phyloP scores from a whole-genome alignment of 2,329 filamentous ascomycete species.

The Sphaerulina vaccinii region DNA sequence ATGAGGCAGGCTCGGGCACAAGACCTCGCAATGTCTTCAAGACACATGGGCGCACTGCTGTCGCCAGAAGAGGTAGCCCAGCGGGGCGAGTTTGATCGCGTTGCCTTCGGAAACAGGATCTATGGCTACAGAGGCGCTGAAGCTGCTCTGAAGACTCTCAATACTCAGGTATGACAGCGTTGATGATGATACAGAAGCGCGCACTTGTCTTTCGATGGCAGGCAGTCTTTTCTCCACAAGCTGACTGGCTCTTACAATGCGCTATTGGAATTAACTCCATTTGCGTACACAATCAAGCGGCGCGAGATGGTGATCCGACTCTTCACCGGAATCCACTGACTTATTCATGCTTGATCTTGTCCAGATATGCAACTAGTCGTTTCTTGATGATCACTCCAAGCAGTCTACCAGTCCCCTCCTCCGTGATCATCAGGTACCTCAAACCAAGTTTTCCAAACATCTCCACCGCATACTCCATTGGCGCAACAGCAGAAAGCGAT shows the following conservation, averaged over 20 bases:
- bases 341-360: constrained; percentile 32
- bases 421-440: constrained; percentile 54
- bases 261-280: no score
- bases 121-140: constrained; percentile 14
- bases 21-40: constrained; percentile 9
- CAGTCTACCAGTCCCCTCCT: constrained; percentile 52
- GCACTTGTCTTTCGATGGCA: no score
- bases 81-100: constrained; percentile 3
- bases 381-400: constrained; percentile 61
- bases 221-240: no score
- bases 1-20: constrained; percentile 7
- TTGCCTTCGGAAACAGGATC: constrained; percentile 4
- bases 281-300: no score
- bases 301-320: no score
- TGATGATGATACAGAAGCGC: no score
- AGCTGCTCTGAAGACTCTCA: background rate
- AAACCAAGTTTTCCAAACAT: constrained; percentile 60
- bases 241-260: no score
- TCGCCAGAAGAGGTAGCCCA: background rate
- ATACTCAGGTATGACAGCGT: no score
- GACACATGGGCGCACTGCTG: constrained; percentile 15
- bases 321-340: no score
- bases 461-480: constrained; percentile 59
- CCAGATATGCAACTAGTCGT: constrained; percentile 54
- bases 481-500: constrained; percentile 51